These are phyloP conservation scores for Phytophthora niederhauseri DNA, from an alignment of 352 stramenopile species.

Conservation along the genomic window DNA sequence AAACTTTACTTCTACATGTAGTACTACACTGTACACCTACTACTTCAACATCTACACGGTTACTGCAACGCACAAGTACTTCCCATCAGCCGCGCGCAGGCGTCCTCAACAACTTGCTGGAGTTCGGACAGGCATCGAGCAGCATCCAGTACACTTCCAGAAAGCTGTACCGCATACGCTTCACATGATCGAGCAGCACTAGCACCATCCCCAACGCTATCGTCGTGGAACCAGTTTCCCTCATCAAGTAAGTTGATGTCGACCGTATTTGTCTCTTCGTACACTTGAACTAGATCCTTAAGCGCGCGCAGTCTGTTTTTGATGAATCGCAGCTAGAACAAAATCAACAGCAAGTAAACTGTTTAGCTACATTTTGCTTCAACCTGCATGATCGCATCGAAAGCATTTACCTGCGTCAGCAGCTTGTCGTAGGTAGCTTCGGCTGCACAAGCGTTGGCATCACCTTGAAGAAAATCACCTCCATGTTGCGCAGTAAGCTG, in stretches of 20 bases:
- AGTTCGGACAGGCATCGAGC: constrained; percentile 33
- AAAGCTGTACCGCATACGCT: constrained; percentile 20
- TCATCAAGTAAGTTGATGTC: constrained; percentile 43
- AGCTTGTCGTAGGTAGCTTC: constrained; percentile 23
- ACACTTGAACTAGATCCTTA: constrained; percentile 38
- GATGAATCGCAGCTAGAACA: constrained; percentile 36
- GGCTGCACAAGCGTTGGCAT: constrained; percentile 9
- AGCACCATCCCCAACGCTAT: constrained; percentile 7
- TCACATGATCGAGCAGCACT: constrained; percentile 17
- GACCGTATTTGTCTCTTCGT: constrained; percentile 40
- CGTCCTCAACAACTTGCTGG: constrained; percentile 49
- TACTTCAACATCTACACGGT: not conserved
- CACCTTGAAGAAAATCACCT: not conserved
- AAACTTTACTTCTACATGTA: no score
- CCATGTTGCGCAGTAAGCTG: constrained; percentile 13
- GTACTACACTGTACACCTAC: not conserved
- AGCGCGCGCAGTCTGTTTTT: constrained; percentile 33
- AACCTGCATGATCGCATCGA: not conserved
- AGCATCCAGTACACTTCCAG: constrained; percentile 23
- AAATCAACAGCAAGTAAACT: not conserved
- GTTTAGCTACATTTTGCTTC: not conserved
- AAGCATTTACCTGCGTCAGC: constrained; percentile 28
- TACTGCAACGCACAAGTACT: constrained; percentile 53
- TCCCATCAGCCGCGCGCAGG: constrained; percentile 44
- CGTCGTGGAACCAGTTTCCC: constrained; percentile 11